phyloP scores from a whole-genome alignment of 805 yeast genomes.

The Yamadazyma tumulicola region DNA sequence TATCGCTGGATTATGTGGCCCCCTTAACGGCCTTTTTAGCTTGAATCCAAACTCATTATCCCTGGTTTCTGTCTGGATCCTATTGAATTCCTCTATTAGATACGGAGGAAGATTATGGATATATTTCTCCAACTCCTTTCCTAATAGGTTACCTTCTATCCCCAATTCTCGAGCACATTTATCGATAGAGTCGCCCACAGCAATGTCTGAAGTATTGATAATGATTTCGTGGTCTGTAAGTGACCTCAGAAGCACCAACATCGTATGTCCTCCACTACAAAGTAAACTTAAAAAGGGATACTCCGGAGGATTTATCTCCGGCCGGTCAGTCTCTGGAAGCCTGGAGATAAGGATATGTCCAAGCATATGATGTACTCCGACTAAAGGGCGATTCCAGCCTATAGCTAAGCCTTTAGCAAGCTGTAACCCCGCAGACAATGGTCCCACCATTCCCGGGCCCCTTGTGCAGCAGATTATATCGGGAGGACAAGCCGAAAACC shows the following conservation, averaged over 20 bases:
- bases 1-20: conserved; percentile 24
- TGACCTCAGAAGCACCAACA: conserved; percentile 66
- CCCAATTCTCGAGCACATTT: conserved; percentile 89
- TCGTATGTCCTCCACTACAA: conserved; percentile 93
- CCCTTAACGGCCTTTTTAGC: conserved; percentile 29
- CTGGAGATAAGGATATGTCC: conserved; percentile 71
- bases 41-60: conserved; percentile 23
- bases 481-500: conserved; percentile 38
- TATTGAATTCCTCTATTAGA: conserved; percentile 21
- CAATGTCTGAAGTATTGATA: conserved; percentile 78
- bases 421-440: conserved; percentile 77
- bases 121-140: conserved; percentile 70
- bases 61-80: conserved; percentile 18
- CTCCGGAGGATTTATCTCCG: conserved; percentile 31
- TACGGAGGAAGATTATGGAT: conserved; percentile 32
- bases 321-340: conserved; percentile 10
- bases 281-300: conserved; percentile 75
- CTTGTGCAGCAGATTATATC: conserved; percentile 86
- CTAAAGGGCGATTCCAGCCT: conserved; percentile 72
- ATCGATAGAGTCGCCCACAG: conserved; percentile 91
- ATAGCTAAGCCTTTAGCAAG: conserved; percentile 80
- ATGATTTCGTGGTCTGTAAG: conserved; percentile 67
- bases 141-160: conserved; percentile 76
- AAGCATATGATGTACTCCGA: conserved; percentile 96
- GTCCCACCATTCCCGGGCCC: conserved; percentile 97